Base-by-base conservation (phyloP, 169 alveolate genomes). In the Cryptosporidium andersoni region DNA sequence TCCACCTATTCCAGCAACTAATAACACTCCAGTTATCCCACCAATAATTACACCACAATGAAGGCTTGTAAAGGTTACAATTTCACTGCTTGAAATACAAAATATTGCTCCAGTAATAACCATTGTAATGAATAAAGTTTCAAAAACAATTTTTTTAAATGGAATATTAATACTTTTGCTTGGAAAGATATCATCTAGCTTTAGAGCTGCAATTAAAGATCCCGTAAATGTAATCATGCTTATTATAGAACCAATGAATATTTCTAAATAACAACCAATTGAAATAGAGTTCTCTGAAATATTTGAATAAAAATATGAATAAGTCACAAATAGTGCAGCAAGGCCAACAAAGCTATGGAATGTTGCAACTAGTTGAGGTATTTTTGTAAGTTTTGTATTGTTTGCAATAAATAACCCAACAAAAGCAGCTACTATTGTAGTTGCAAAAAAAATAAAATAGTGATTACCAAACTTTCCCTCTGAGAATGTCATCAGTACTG, bases 1-100 rank as follows among this genome's bases (percentile, higher is more conserved):
- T 49, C 91, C 91, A 48, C 95, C 95, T 49, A 92, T 91, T 16
- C 92, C 36, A 66, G 94, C 92, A 62, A 94, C 93, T 65, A 95
- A 85, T 64, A 92, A 95, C 82, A 90, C 91, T 40, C 96, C 98
- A 62, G 91, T 89, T 89, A 68, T 74, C 89, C 91, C 94, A 81
- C 74, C 55, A 4, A 74, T 52, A 42, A 74, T 74, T 65, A 81
- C 66, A 9, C 89, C 89, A 52, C 85, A 67, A 25, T 74, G 85
- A 45, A 74, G 47, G 51, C 60, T 74, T 8, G 85, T 74, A 25
- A 60, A 45, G 12, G 45, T 60, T 58, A 34, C 16, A 25, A 74
- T 16, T 47, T 74, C 74, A 40, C 60, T 58, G 6, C 45, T 60
- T 39, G 85, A 48, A 16, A 49, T 34, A 60, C 85, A 74, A 48